Evolutionary conservation across 441 rosid species (phyloP), one percentile per base, ranked within the genome.

Genomic region (Adansonia madagascariensis): DNA sequence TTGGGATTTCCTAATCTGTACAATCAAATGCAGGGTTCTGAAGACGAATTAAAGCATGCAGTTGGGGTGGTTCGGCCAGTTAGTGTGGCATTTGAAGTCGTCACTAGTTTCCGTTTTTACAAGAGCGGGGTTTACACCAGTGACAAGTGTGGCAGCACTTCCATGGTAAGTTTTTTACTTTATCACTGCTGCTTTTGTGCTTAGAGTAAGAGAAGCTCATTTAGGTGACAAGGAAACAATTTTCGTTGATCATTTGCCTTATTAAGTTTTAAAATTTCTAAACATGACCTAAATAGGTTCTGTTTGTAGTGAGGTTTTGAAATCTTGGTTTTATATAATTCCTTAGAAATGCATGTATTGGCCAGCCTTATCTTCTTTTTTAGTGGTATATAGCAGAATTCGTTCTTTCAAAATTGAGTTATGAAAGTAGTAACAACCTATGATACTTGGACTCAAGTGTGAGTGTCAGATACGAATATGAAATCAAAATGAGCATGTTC

Each of bases 31-130:
- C 88, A 95, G 99, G 98, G 95, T 46, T 93, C 92, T 65, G 98
- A 95, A 87, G 90, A 90, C 73, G 98, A 95, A 80, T 71, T 95
- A 74, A 88, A 90, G 88, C 92, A 92, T 57, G 99, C 99, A 11
- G 98, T 95, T 72, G 98, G 85, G 46, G 0, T 82, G 14, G 88
- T 91, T 75, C 89, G 97, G 17, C 99, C 99, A 12, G 99, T 93
- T 76, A 95, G 98, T 71, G 89, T 95, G 75, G 99, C 98, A 46
- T 95, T 92, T 75, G 75, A 93, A 84, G 98, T 91, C 20, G 85
- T 92, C 75, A 20, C 46, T 7, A 78, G 77, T 10, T 95, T 95
- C 88, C 86, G 87, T 14, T 79, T 84, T 44, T 95, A 95, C 89
- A 82, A 91, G 79, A 67, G 75, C 2, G 99, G 99, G 77, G 97